Base-by-base conservation (phyloP, 306 rosid genomes). In the Hippophae rhamnoides region DNA sequence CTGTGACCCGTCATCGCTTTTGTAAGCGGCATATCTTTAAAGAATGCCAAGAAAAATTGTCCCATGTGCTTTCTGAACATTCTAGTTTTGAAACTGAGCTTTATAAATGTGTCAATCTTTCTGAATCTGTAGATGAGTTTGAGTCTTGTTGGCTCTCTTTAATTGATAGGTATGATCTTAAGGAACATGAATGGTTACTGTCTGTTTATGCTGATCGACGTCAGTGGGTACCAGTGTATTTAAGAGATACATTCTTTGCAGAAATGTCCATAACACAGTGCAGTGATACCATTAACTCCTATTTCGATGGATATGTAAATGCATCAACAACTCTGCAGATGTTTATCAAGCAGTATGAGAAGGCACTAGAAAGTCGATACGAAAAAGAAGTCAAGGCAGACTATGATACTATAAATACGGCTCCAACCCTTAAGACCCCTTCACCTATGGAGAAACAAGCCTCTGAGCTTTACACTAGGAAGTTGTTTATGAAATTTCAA, bases 361-460 rank as follows among this genome's bases (percentile, higher is more conserved):
- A 69, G 72, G 74, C 74, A 63, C 41, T 74, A 42, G 74, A 74
- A 58, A 69, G 71, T 61, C 64, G 74, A 23, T 60, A 64, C 59
- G 74, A 64, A 64, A 74, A 74, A 55, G 74, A 74, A 49, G 57
- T 74, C 56, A 74, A 59, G 67, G 71, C 74, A 47, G 74, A 74
- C 60, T 69, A 64, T 59, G 74, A 59, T 52, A 64, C 67, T 0
- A 69, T 68, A 63, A 74, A 74, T 60, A 48, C 67, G 47, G 68
- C 71, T 49, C 68, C 64, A 1, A 13, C 60, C 51, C 64, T 74
- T 11, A 74, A 60, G 67, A 74, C 74, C 62, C 79, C 74, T 27
- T 74, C 74, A 7, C 79, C 74, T 6, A 74, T 74, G 79, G 79
- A 69, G 71, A 74, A 74, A 64, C 74, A 69, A 52, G 61, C 63